These are phyloP conservation scores for Comarum palustre DNA, from an alignment of 306 rosid genomes.

Conservation along the genomic window DNA sequence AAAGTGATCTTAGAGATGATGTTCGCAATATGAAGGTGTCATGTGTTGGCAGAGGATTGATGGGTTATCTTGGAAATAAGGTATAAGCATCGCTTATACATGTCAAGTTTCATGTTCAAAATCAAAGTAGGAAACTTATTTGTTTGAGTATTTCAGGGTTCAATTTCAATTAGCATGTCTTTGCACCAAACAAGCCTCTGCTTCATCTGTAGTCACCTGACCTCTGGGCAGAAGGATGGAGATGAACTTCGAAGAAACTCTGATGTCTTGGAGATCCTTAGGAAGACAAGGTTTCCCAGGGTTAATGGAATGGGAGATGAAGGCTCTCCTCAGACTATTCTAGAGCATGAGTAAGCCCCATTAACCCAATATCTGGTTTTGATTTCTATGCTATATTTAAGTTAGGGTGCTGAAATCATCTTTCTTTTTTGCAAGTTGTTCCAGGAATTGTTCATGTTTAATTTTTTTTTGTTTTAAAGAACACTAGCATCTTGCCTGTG, in stretches of 20 bases:
- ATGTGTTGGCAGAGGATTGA: conserved; percentile 95
- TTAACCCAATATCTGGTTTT: background rate
- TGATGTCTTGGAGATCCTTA: conserved; percentile 91
- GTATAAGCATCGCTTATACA: conserved; percentile 31
- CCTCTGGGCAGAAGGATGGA: conserved; percentile 98
- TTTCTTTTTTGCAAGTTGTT: conserved; percentile 19
- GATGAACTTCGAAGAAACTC: conserved; percentile 94
- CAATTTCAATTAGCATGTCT: conserved; percentile 94
- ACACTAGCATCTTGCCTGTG: no score
- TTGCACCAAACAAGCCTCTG: conserved; percentile 97
- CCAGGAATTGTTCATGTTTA: conserved; percentile 14
- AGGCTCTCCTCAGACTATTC: conserved; percentile 70
- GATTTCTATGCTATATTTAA: background rate
- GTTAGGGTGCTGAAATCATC: no score
- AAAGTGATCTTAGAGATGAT: conserved; percentile 68
- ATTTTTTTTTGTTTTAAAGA: background rate
- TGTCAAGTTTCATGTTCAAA: conserved; percentile 12
- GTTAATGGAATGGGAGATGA: conserved; percentile 58
- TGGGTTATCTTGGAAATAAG: conserved; percentile 99
- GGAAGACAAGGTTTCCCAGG: conserved; percentile 86
- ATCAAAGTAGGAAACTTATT: conserved; percentile 25
- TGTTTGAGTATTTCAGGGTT: conserved; percentile 71
- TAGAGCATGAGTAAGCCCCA: conserved; percentile 79
- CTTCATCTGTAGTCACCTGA: conserved; percentile 95
- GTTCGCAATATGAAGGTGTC: conserved; percentile 85